These are phyloP conservation scores for Oryza nivara DNA, from an alignment of 176 grass and related monocot genomes.

Conservation along the genomic window DNA sequence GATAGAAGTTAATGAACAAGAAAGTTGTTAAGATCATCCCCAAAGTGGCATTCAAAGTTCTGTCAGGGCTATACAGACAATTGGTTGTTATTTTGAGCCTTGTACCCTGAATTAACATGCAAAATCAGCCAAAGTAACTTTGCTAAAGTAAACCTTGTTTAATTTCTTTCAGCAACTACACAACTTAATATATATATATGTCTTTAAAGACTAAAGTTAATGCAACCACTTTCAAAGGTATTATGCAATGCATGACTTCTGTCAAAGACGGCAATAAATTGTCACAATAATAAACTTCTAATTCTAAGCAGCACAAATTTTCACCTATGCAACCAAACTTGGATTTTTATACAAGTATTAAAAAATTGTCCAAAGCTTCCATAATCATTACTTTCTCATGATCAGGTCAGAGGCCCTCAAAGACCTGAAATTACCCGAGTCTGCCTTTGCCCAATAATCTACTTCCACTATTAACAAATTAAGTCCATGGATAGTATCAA, in stretches of 20 bases:
- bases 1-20: not conserved
- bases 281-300: not conserved
- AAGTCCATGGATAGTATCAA: no score
- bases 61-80: not conserved
- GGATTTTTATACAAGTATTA: not conserved
- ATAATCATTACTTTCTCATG: no score
- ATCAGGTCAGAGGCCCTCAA: no score
- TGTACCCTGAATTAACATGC: not conserved
- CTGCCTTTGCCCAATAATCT: no score
- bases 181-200: not conserved
- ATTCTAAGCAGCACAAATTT: not conserved
- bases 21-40: not conserved
- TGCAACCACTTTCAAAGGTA: not conserved
- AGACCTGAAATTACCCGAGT: no score
- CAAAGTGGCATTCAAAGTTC: not conserved
- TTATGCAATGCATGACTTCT: not conserved
- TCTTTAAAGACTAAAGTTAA: not conserved
- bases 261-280: not conserved
- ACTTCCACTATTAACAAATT: no score
- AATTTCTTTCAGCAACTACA: not conserved
- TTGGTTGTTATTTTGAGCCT: not conserved
- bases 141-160: not conserved
- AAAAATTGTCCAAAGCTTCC: no score
- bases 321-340: not conserved
- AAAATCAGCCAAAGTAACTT: not conserved